phyloP scores from a whole-genome alignment of 176 grass and related monocot species.

The Raddia guianensis region DNA sequence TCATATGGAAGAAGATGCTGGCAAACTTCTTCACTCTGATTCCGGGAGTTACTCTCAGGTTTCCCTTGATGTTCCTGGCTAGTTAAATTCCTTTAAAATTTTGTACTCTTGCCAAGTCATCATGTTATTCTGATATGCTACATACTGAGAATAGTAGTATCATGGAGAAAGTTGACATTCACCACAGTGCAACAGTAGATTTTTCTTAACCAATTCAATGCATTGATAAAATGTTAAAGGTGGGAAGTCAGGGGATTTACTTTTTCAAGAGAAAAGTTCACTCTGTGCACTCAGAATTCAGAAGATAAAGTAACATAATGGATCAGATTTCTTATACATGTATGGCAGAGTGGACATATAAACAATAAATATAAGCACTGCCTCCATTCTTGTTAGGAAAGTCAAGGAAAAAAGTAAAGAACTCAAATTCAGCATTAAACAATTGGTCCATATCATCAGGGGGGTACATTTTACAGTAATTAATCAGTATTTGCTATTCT shows the following conservation, averaged over 20 bases:
- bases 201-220: conserved; percentile 15
- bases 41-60: conserved; percentile 83
- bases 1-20: conserved; percentile 99
- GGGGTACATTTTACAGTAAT: conserved; percentile 1
- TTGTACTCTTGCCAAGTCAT: neutral
- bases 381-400: conserved; percentile 10
- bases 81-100: conserved; percentile 1
- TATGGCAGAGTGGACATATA: neutral
- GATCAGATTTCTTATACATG: conserved; percentile 15
- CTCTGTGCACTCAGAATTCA: neutral
- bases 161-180: conserved; percentile 16
- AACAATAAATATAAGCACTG: conserved; percentile 10
- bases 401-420: conserved; percentile 10
- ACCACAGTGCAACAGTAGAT: conserved; percentile 4
- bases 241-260: neutral
- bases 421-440: conserved; percentile 17
- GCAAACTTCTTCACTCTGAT: conserved; percentile 91
- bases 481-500: conserved; percentile 30
- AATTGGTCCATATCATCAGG: neutral
- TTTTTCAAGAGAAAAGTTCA: neutral
- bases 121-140: conserved; percentile 10
- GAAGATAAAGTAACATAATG: neutral
- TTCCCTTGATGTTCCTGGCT: conserved; percentile 21
- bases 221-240: neutral
- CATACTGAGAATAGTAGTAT: neutral